These are phyloP conservation scores for Candida golubevii DNA, from an alignment of 805 yeast species.

Conservation along the genomic window DNA sequence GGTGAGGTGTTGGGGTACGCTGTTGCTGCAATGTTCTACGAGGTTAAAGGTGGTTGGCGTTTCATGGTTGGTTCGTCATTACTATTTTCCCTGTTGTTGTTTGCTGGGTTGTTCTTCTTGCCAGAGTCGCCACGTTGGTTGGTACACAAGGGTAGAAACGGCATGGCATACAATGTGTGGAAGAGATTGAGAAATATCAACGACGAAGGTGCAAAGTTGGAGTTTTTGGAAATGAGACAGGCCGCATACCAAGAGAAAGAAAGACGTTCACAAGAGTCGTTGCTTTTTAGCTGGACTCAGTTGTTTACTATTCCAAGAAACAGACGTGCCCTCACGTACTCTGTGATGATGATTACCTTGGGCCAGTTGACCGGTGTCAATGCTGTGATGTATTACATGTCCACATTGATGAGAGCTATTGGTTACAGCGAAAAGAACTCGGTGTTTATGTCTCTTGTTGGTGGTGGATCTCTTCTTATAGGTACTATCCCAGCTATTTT, in stretches of 20 bases:
- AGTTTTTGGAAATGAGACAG: constrained; percentile 55
- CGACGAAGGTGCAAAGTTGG: constrained; percentile 42
- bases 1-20: constrained; percentile 67
- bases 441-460: constrained; percentile 65
- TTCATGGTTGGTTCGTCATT: constrained; percentile 62
- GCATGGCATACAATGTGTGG: constrained; percentile 55
- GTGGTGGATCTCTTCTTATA: constrained; percentile 57
- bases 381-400: constrained; percentile 62
- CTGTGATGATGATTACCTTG: constrained; percentile 52
- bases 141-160: constrained; percentile 46
- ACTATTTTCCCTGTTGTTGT: constrained; percentile 50
- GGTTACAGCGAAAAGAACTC: constrained; percentile 50
- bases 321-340: constrained; percentile 57
- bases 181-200: constrained; percentile 48
- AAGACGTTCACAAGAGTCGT: constrained; percentile 30
- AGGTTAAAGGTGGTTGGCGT: constrained; percentile 58
- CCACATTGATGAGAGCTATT: constrained; percentile 50
- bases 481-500: constrained; percentile 66
- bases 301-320: constrained; percentile 53
- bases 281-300: constrained; percentile 43
- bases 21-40: constrained; percentile 56
- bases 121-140: constrained; percentile 64
- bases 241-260: constrained; percentile 46
- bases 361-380: constrained; percentile 69
- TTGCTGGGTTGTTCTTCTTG: constrained; percentile 48